Percentiles rank a stretch among this genome's conserved stretches.
Conservation (phyloP, 1,139 yeast species). For the Lizanozyma gosingica region DNA sequence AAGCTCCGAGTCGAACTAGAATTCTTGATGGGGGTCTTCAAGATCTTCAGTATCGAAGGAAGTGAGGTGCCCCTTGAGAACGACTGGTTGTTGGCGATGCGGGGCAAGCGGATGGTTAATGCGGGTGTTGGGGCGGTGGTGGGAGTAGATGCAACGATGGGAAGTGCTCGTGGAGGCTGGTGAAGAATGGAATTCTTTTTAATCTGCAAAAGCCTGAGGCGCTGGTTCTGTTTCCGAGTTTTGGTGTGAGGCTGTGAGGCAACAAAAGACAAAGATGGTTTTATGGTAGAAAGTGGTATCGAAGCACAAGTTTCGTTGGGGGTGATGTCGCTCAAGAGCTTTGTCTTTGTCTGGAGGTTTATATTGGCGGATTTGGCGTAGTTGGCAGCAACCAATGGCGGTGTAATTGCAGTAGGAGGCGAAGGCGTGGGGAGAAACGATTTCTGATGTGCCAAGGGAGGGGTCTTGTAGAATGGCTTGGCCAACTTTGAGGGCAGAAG, state of each 20-base stretch:
- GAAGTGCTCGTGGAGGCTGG: neutral
- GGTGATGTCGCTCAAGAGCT: neutral
- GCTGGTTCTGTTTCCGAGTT: neutral
- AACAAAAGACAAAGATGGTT: neutral
- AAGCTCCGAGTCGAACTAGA: constrained; percentile 19
- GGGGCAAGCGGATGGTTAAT: neutral
- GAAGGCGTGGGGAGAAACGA: neutral
- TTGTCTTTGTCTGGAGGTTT: neutral
- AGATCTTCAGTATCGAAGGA: constrained; percentile 37
- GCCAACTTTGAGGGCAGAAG: neutral
- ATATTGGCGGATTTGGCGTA: neutral
- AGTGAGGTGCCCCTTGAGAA: neutral
- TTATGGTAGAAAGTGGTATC: too few relatives aligned
- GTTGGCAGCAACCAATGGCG: neutral
- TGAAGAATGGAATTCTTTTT: neutral
- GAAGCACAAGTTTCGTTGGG: too few relatives aligned
- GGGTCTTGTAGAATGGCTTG: neutral
- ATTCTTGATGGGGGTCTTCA: constrained; percentile 37
- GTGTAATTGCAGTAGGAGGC: neutral
- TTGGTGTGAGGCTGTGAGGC: neutral
- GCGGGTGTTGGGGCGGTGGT: neutral
- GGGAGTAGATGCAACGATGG: neutral
- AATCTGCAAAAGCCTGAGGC: neutral
- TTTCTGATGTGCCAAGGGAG: neutral
- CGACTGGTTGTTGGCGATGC: neutral